phyloP scores from a whole-genome alignment of 2,329 filamentous ascomycete species.

The Thielaviopsis populi region DNA sequence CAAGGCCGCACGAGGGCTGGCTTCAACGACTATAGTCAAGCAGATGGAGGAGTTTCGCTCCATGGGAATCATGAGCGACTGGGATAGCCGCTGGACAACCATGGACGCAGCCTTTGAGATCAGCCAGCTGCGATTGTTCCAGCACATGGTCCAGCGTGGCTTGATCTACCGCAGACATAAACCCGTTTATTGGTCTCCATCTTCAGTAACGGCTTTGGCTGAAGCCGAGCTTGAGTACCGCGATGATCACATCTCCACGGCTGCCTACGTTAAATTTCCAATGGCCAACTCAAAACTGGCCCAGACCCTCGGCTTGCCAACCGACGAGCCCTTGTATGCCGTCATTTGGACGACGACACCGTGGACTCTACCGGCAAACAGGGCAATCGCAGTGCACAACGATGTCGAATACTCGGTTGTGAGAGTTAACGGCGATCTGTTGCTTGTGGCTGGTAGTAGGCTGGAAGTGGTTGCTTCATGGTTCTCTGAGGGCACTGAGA shows the following conservation, averaged over 20 bases:
- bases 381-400: slow-evolving; percentile 66
- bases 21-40: slow-evolving; percentile 49
- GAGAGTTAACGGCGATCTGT: slow-evolving; percentile 37
- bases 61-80: slow-evolving; percentile 69
- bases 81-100: slow-evolving; percentile 61
- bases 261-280: slow-evolving; percentile 70
- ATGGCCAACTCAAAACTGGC: slow-evolving; percentile 32
- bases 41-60: slow-evolving; percentile 61
- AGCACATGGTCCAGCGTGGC: slow-evolving; percentile 55
- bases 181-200: slow-evolving; percentile 77
- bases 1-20: slow-evolving; percentile 47
- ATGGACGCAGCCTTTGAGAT: slow-evolving; percentile 66
- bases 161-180: slow-evolving; percentile 66
- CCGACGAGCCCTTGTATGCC: slow-evolving; percentile 45
- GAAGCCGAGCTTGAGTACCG: slow-evolving; percentile 78
- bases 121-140: slow-evolving; percentile 59
- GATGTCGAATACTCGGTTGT: slow-evolving; percentile 62
- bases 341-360: slow-evolving; percentile 98
- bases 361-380: slow-evolving; percentile 91
- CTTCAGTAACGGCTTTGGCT: slow-evolving; percentile 61
- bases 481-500: slow-evolving; percentile 32
- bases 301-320: slow-evolving; percentile 12
- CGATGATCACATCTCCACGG: slow-evolving; percentile 53
- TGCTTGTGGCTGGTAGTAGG: slow-evolving; percentile 59
- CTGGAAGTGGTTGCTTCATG: slow-evolving; percentile 41